Base-by-base conservation (phyloP, 257 asterid species). In the Eustoma russellianum region DNA sequence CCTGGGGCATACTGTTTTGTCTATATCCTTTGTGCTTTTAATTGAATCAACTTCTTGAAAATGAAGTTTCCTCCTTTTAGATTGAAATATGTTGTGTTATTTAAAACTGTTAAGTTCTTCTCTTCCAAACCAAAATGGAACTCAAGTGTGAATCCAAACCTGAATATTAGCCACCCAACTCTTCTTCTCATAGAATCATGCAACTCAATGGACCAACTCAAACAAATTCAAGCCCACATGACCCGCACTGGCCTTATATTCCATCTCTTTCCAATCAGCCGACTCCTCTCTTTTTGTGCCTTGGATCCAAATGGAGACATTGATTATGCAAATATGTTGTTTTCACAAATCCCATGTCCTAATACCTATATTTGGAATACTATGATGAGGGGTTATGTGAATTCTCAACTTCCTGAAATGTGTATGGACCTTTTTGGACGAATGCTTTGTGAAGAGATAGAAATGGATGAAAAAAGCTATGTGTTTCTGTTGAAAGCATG, bases 341-440 rank as follows among this genome's bases (percentile, higher is more conserved):
- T 87, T 62, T 65, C 72, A 10, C 77, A 74, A 48, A 76, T 83
- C 53, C 13, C 13, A n/a, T 57, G 71, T 40, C 94, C 89, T 28
- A 87, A 84, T 63, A 77, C 66, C 50, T 87, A 84, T 66, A 79
- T 84, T 43, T 87, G 94, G 94, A 87, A 87, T 52, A 82, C 90
- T 13, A 76, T 87, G 56, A 74, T 84, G 6, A 82, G 93, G 62
- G 90, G 96, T 28, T 76, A 69, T 53, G 78, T 70, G 55, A 84
- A 69, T 62, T 76, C 62, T 19, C 73, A 67, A 5, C 17, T 68
- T 33, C 76, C 71, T 34, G 77, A 64, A 19, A 41, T 63, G 74
- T 92, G 85, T 9, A 62, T 87, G 35, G 46, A 62, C 24, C 57
- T 73, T 66, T 87, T 79, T 48, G 64, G 61, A 52, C 67, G 80